Conservation (phyloP, 768 basidiomycete species). For the Leccinellum rugosiceps region DNA sequence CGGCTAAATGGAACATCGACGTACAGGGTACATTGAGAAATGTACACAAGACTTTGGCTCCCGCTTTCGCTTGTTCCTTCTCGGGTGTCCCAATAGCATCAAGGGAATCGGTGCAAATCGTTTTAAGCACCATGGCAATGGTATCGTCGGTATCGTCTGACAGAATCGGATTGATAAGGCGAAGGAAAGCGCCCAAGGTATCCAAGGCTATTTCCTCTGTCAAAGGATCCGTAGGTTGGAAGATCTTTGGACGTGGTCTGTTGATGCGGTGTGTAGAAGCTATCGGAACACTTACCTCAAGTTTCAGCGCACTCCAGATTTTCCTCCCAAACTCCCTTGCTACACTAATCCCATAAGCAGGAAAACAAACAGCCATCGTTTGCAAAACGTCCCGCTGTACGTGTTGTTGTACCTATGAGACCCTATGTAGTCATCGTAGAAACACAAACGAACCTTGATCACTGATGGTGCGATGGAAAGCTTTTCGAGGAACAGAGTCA, state of each 20-base stretch:
- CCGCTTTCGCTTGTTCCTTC: conserved; percentile 87
- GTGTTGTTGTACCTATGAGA: conserved; percentile 3
- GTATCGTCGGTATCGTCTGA: conserved; percentile 35
- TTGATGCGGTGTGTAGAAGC: background rate
- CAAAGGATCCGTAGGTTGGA: conserved; percentile 80
- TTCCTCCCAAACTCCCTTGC: conserved; percentile 64
- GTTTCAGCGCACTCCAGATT: conserved; percentile 87
- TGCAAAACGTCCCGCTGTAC: conserved; percentile 82
- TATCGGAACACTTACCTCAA: conserved; percentile 59
- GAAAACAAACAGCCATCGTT: conserved; percentile 73
- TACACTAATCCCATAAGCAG: conserved; percentile 72
- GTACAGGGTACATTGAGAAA: conserved; percentile 77
- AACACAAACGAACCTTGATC: conserved; percentile 60
- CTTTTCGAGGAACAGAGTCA: conserved; percentile 91
- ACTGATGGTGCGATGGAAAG: conserved; percentile 74
- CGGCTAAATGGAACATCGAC: conserved; percentile 26
- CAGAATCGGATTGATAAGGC: conserved; percentile 58
- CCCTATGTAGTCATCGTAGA: background rate
- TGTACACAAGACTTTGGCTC: conserved; percentile 77
- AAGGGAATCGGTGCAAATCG: conserved; percentile 79
- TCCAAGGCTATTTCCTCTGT: conserved; percentile 75
- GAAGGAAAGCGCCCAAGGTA: conserved; percentile 68
- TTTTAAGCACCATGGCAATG: conserved; percentile 60
- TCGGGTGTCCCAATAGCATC: conserved; percentile 84
- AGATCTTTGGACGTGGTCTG: conserved; percentile 54